Percentiles rank a stretch among this genome's conserved stretches.
These are phyloP conservation scores for Candida ortonii DNA, from an alignment of 805 yeast species.

Conservation along the genomic window DNA sequence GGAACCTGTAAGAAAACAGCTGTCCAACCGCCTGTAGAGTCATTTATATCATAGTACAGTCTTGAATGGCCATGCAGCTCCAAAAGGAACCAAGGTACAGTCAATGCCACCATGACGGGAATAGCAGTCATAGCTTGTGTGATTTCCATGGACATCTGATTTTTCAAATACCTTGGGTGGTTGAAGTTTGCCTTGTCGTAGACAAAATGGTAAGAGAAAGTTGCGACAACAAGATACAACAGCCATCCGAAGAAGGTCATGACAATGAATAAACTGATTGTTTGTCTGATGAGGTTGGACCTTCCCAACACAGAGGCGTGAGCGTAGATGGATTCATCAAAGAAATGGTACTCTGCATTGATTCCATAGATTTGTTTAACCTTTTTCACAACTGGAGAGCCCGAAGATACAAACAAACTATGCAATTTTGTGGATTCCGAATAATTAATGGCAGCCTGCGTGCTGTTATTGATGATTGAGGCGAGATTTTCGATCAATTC, in stretches of 20 bases:
- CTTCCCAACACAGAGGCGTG: constrained; percentile 70
- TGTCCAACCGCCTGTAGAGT: constrained; percentile 64
- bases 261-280: constrained; percentile 59
- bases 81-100: constrained; percentile 84
- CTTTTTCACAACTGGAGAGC: constrained; percentile 43
- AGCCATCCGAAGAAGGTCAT: constrained; percentile 84
- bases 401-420: constrained; percentile 23
- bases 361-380: constrained; percentile 41
- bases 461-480: constrained; percentile 24
- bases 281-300: constrained; percentile 69
- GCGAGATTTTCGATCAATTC: constrained; percentile 22
- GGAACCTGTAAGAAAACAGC: constrained; percentile 69
- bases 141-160: constrained; percentile 86
- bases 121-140: constrained; percentile 75
- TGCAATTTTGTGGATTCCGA: constrained; percentile 28
- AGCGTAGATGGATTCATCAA: constrained; percentile 55
- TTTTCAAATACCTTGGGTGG: constrained; percentile 93
- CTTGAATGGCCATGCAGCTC: constrained; percentile 83
- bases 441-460: constrained; percentile 20
- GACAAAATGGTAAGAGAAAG: constrained; percentile 69
- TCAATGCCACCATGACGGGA: constrained; percentile 83
- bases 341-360: constrained; percentile 47
- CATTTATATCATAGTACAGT: constrained; percentile 64
- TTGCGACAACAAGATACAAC: constrained; percentile 74
- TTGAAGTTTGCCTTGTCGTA: constrained; percentile 89